Percentiles rank a stretch among this genome's conserved stretches.
phyloP scores from a whole-genome alignment of 805 yeast species.

The Schizosaccharomyces octosporus region DNA sequence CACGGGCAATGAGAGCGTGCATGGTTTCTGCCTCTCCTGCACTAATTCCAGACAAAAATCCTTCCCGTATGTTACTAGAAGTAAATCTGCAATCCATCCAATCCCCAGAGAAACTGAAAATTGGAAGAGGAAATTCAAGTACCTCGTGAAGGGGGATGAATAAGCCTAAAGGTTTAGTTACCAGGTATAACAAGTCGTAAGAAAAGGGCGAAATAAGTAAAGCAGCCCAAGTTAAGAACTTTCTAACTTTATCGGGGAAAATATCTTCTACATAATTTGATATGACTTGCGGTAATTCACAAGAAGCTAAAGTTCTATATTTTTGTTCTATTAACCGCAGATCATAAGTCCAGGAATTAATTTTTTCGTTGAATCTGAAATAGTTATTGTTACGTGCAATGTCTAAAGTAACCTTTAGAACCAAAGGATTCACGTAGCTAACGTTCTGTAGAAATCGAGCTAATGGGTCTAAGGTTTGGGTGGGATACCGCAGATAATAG shows the following conservation, averaged over 20 bases:
- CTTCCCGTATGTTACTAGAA: slow-evolving; percentile 4
- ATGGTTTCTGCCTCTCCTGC: slow-evolving; percentile 5
- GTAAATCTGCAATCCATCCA: slow-evolving; percentile 5
- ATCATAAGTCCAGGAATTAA: not conserved
- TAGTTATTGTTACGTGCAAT: not conserved
- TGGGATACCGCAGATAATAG: not conserved
- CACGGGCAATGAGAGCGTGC: slow-evolving; percentile 7
- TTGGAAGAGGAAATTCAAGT: slow-evolving; percentile 5
- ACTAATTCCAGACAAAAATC: slow-evolving; percentile 4
- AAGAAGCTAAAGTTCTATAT: not conserved
- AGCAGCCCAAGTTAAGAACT: not conserved
- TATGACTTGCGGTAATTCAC: not conserved
- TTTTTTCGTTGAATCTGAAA: not conserved
- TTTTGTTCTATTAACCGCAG: not conserved
- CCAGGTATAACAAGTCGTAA: not conserved
- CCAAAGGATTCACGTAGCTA: not conserved
- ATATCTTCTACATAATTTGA: not conserved
- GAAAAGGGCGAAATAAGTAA: not conserved
- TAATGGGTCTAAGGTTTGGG: not conserved
- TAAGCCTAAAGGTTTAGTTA: not conserved
- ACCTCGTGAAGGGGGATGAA: slow-evolving; percentile 2
- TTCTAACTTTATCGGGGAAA: not conserved
- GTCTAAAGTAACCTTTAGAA: not conserved
- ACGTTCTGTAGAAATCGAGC: not conserved
- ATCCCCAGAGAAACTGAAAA: not conserved